Evolutionary conservation across 2,329 filamentous ascomycete species (phyloP), one percentile per base, ranked within the genome.

Genomic region (Metarhizium anisopliae): DNA sequence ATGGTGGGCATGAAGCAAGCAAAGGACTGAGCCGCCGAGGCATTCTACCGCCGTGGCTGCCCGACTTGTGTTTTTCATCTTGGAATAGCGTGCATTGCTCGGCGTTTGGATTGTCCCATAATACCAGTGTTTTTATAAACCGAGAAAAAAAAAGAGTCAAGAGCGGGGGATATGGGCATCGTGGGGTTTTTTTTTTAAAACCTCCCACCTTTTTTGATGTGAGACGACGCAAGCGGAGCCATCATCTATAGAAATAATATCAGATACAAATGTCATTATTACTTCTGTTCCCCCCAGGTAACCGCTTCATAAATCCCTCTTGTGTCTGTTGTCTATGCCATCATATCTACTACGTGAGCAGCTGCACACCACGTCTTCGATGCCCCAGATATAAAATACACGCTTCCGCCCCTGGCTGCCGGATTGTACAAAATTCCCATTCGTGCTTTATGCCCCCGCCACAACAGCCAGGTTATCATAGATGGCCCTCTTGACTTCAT

Each of bases 381-480:
- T 43, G 2, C 14, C 40, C 40, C 14, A 2, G 6, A 43, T 16
- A 16, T 14, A 6, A 43, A 43, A 43, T 43, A 43, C 40, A 43
- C 16, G 40, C 11, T 16, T 43, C 11, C 10, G 16, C n/a, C 10
- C 40, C 40, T 14, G 6, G n/a, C 10, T 6, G 6, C 20, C 4
- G n/a, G 2, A 10, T 20, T 25, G 20, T 14, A 8, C 25, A 25
- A 29, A 43, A 49, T n/a, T 40, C n/a, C n/a, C n/a, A 36, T 16
- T 35, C 32, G 40, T 35, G 71, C 18, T 10, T n/a, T 69, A 89
- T 51, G 79, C 81, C 50, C 89, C 89, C 16, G 87, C 87, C 61
- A 99, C 92, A 58, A 97, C 90, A 38, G 94, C 94, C 67, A 99
- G 72, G 8, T 90, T 92, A 62, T 95, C 90, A 69, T 99, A 99